Conservation (phyloP, 306 rosid species). For the Carpinus viminea region DNA sequence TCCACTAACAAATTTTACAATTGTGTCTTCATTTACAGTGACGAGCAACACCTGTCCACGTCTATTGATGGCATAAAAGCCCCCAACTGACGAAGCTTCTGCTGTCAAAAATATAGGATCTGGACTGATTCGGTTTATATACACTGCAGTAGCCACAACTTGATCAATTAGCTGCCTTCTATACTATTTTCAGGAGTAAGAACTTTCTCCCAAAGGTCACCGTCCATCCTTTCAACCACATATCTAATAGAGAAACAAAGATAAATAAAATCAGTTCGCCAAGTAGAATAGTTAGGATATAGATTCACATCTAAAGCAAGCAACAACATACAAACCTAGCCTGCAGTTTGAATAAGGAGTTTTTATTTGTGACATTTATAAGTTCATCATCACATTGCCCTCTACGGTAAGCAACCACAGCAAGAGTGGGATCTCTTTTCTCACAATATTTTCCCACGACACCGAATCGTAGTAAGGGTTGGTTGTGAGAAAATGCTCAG, state of each 20-base stretch:
- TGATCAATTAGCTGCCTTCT: slow-evolving; percentile 99
- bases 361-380: slow-evolving; percentile 90
- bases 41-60: slow-evolving; percentile 85
- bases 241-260: slow-evolving; percentile 51
- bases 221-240: slow-evolving; percentile 99
- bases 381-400: slow-evolving; percentile 99
- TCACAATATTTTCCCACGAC: slow-evolving; percentile 99
- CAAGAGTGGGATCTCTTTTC: slow-evolving; percentile 98
- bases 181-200: slow-evolving; percentile 83
- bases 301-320: not conserved
- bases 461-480: slow-evolving; percentile 99
- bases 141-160: slow-evolving; percentile 94
- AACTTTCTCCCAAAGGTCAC: slow-evolving; percentile 91
- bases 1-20: slow-evolving; percentile 74
- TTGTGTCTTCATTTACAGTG: slow-evolving; percentile 73
- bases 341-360: slow-evolving; percentile 94
- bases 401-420: slow-evolving; percentile 94
- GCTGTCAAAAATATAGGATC: slow-evolving; percentile 83
- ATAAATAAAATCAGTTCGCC: not conserved
- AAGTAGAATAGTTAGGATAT: not conserved
- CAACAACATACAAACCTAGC: slow-evolving; percentile 39
- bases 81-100: slow-evolving; percentile 68
- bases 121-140: slow-evolving; percentile 79
- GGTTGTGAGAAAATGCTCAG: slow-evolving; percentile 98
- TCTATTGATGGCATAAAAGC: slow-evolving; percentile 74